Base-by-base conservation (phyloP, 768 basidiomycete genomes). In the Termitomyces eurrhizus region DNA sequence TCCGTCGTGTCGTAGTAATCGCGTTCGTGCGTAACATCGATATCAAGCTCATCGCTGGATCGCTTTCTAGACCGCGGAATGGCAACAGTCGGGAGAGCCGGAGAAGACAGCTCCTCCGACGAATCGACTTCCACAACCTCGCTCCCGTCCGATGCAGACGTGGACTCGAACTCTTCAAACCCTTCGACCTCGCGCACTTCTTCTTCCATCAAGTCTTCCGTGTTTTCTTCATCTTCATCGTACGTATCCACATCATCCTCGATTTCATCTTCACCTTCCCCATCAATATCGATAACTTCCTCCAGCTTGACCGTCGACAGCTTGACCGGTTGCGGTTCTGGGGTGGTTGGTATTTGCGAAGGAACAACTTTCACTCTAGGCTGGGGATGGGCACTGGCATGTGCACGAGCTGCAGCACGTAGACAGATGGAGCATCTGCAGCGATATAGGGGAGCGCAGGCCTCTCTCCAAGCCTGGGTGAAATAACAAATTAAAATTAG, bases 341-440 rank as follows among this genome's bases (percentile, higher is more conserved):
- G 55, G 6, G 64, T 29, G 18, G 57, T 33, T 37, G 62, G 50
- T 44, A 37, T 29, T 45, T 56, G 64, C 6, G 60, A 35, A 26
- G 61, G 49, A 5, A 56, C 50, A n/a, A 52, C 42, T 26, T 52
- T 58, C 7, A 12, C 58, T 53, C n/a, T 44, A 24, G 32, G 39
- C 16, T 49, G 49, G 33, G 52, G 59, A 37, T 55, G 53, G 29
- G 53, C 24, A 7, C 29, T 73, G 33, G 79, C 75, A 60, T 82
- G 84, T 6, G 81, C 82, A 52, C 75, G 74, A 29, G 79, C 70
- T 69, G 83, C 80, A 8, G 89, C 84, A 29, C 90, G 83, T 63
- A 89, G 84, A 69, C 89, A 91, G 44, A 90, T 84, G n/a, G 78
- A 76, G 69, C 89, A 90, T 55, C 83, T 79, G 68, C 89, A 91